Conservation (phyloP, 2,329 filamentous ascomycete species). For the Fusarium lyarnte region DNA sequence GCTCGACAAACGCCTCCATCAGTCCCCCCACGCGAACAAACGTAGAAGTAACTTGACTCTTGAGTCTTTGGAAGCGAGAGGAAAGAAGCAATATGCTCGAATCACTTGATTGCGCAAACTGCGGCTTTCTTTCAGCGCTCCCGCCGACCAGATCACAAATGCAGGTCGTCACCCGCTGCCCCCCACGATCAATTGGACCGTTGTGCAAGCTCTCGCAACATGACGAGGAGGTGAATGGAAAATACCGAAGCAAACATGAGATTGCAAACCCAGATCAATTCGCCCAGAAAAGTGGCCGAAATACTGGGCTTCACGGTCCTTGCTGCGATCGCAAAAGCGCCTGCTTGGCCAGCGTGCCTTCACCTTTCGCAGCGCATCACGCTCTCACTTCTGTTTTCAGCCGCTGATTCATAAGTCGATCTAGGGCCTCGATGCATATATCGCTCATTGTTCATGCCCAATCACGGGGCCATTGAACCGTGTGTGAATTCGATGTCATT, state of each 20-base stretch:
- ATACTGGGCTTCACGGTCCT: fast-evolving
- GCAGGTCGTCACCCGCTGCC: neutral
- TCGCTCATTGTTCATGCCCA: neutral
- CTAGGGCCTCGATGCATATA: neutral
- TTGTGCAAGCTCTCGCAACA: neutral
- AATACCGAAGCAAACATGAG: neutral
- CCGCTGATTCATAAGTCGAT: fast-evolving
- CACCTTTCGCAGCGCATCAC: neutral
- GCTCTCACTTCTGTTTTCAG: neutral
- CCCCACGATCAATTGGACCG: neutral
- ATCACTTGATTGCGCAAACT: neutral
- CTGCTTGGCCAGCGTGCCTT: neutral
- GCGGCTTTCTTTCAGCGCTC: neutral
- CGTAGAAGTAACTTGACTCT: fast-evolving
- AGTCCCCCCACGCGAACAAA: neutral
- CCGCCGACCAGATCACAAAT: neutral
- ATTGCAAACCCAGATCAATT: fast-evolving
- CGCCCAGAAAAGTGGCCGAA: fast-evolving
- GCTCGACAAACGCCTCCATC: neutral
- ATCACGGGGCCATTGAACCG: neutral
- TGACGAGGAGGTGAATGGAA: neutral
- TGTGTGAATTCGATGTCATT: neutral
- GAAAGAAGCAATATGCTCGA: fast-evolving
- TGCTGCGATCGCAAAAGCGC: neutral
- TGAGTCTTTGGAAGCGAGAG: neutral